phyloP scores from a whole-genome alignment of 2,329 filamentous ascomycete species.

The Sarocladium oryzae region DNA sequence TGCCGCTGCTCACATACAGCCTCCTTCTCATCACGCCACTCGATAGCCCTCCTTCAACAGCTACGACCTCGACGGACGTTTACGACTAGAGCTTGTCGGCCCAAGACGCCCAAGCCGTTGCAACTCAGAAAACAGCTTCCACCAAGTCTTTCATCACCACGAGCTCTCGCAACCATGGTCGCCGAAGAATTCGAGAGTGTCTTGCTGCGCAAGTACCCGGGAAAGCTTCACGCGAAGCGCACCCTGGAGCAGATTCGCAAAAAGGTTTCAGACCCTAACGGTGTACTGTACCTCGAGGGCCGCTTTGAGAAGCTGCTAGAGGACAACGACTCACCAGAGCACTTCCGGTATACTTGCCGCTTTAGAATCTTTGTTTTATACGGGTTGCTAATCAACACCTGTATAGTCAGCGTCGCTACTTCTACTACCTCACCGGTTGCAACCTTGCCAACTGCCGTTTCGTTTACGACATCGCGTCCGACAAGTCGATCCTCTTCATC shows the following conservation, averaged over 20 bases:
- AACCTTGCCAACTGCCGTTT: conserved; percentile 73
- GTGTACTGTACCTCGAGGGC: conserved; percentile 82
- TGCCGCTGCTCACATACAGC: neutral
- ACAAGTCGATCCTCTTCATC: conserved; percentile 79
- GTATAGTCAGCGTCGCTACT: conserved; percentile 75
- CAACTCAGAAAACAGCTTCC: no score
- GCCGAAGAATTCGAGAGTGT: conserved; percentile 42
- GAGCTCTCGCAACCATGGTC: conserved; percentile 22
- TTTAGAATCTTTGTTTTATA: no score
- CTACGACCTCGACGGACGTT: neutral
- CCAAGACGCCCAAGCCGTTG: no score
- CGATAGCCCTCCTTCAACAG: neutral
- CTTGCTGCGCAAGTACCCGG: conserved; percentile 65
- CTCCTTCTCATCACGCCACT: neutral
- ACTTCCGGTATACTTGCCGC: conserved; percentile 74
- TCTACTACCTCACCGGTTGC: conserved; percentile 90
- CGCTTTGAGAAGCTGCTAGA: conserved; percentile 76
- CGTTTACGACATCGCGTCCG: conserved; percentile 69
- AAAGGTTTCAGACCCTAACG: conserved; percentile 55
- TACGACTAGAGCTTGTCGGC: neutral
- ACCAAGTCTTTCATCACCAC: neutral
- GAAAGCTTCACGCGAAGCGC: conserved; percentile 76
- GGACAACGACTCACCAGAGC: conserved; percentile 78
- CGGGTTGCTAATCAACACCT: no score
- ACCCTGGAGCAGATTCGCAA: conserved; percentile 73